phyloP scores from a whole-genome alignment of 2,329 filamentous ascomycete species.

The Drechslerella stenobrocha region DNA sequence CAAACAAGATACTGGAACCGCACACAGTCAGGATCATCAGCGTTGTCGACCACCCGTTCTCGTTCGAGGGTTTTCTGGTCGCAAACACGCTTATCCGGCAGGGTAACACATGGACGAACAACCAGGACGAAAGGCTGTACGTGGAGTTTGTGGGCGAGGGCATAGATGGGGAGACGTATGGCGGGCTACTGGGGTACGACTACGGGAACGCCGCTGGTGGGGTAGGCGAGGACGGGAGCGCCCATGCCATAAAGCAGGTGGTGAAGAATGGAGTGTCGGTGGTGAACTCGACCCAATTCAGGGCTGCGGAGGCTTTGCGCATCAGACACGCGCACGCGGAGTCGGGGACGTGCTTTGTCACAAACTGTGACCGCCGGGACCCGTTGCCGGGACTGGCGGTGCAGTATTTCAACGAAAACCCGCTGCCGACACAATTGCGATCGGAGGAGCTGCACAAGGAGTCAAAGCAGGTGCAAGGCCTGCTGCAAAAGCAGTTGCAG shows the following conservation, averaged over 20 bases:
- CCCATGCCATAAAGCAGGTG: constrained; percentile 32
- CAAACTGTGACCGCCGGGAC: constrained; percentile 27
- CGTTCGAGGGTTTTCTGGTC: constrained; percentile 51
- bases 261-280: constrained; percentile 40
- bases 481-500: constrained; percentile 30
- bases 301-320: constrained; percentile 48
- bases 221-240: constrained; percentile 29
- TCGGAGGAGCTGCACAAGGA: constrained; percentile 38
- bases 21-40: constrained; percentile 51
- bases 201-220: constrained; percentile 31
- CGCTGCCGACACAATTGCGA: constrained; percentile 34
- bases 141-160: constrained; percentile 51
- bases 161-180: constrained; percentile 48
- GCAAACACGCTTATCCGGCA: constrained; percentile 49
- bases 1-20: constrained; percentile 40
- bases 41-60: constrained; percentile 50
- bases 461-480: constrained; percentile 39
- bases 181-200: constrained; percentile 46
- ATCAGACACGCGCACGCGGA: constrained; percentile 51
- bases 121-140: constrained; percentile 49
- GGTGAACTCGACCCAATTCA: constrained; percentile 50
- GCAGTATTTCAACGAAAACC: constrained; percentile 52
- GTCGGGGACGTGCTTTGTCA: constrained; percentile 37
- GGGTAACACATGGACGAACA: constrained; percentile 49
- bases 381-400: constrained; percentile 27